Evolutionary conservation across 1,284 basidiomycete species (phyloP).

Genomic region (Vanrija sp.): DNA sequence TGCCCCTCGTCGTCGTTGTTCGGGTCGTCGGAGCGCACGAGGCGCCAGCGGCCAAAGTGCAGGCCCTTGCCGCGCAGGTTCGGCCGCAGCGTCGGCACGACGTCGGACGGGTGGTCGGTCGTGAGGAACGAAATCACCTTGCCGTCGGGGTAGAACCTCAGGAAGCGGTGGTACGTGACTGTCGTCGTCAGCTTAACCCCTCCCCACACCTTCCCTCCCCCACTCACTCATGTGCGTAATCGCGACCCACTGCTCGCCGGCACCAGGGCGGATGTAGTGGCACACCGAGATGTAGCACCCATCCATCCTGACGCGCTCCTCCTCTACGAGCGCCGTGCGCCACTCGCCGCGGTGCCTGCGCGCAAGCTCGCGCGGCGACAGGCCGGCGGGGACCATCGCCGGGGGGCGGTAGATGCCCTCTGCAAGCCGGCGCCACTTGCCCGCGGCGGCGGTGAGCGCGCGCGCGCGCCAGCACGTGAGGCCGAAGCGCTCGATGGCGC

Average conservation of each 20-base stretch:
- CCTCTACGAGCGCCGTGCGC: conserved; percentile 70
- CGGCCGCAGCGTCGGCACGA: conserved; percentile 73
- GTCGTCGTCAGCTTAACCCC: neutral
- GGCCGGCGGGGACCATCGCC: conserved; percentile 50
- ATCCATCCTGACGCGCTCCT: conserved; percentile 75
- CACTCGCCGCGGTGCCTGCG: conserved; percentile 60
- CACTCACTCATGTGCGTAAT: conserved; percentile 47
- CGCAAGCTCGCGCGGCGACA: conserved; percentile 48
- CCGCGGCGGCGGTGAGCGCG: conserved; percentile 61
- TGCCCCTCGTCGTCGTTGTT: conserved; percentile 1
- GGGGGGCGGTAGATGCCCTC: conserved; percentile 58
- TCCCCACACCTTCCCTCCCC: no score
- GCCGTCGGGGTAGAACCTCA: conserved; percentile 85
- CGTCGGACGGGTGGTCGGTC: conserved; percentile 72
- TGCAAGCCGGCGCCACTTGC: conserved; percentile 61
- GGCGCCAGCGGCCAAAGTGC: conserved; percentile 44
- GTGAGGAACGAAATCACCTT: conserved; percentile 78
- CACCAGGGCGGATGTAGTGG: conserved; percentile 67
- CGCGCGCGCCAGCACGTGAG: conserved; percentile 67
- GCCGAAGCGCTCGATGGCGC: conserved; percentile 71
- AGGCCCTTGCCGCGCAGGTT: conserved; percentile 70
- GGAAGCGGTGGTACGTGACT: conserved; percentile 53
- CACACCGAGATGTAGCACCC: conserved; percentile 87
- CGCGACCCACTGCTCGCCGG: conserved; percentile 77
- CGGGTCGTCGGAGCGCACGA: conserved; percentile 24